Evolutionary conservation across 2,329 filamentous ascomycete genomes (phyloP).

Genomic region (Sordariomycetes sp.): DNA sequence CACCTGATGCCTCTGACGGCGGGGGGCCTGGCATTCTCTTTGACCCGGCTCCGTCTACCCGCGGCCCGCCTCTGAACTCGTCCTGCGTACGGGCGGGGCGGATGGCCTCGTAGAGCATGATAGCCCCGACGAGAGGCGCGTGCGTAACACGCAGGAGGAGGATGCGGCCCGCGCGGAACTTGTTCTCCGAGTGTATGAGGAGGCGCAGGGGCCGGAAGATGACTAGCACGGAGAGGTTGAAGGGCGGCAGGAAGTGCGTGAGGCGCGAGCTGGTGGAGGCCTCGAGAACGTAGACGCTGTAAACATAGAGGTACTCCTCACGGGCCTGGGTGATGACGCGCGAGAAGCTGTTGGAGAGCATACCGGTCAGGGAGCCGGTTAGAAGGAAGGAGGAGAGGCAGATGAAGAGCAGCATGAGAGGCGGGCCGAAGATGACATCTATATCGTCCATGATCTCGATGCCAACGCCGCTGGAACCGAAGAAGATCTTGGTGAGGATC

Average conservation of each 20-base stretch:
- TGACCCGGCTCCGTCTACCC: constrained; percentile 10
- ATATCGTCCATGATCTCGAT: constrained; percentile 58
- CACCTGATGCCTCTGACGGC: constrained; percentile 8
- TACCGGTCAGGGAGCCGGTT: constrained; percentile 67
- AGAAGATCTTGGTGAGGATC: constrained; percentile 72
- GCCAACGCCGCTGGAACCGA: constrained; percentile 64
- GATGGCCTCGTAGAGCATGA: constrained; percentile 55
- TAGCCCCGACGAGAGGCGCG: constrained; percentile 57
- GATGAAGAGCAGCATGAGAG: constrained; percentile 62
- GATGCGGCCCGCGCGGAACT: constrained; percentile 52
- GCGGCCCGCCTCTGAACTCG: constrained; percentile 34
- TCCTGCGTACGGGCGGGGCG: constrained; percentile 25
- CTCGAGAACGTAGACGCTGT: constrained; percentile 53
- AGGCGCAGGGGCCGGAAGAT: constrained; percentile 64
- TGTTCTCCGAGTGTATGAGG: constrained; percentile 50
- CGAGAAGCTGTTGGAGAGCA: constrained; percentile 66
- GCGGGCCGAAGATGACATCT: constrained; percentile 46
- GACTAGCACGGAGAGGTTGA: constrained; percentile 64
- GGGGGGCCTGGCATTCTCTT: constrained; percentile 1
- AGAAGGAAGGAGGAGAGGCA: constrained; percentile 69
- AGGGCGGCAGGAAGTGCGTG: constrained; percentile 60
- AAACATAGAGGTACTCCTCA: constrained; percentile 74
- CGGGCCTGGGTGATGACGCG: constrained; percentile 51
- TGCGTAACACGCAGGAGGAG: constrained; percentile 53
- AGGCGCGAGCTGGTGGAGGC: constrained; percentile 58